Percentiles rank a stretch among this genome's conserved stretches.
These are phyloP conservation scores for Arthrocladium fulminans DNA, from an alignment of 2,329 filamentous ascomycete species.

Conservation along the genomic window DNA sequence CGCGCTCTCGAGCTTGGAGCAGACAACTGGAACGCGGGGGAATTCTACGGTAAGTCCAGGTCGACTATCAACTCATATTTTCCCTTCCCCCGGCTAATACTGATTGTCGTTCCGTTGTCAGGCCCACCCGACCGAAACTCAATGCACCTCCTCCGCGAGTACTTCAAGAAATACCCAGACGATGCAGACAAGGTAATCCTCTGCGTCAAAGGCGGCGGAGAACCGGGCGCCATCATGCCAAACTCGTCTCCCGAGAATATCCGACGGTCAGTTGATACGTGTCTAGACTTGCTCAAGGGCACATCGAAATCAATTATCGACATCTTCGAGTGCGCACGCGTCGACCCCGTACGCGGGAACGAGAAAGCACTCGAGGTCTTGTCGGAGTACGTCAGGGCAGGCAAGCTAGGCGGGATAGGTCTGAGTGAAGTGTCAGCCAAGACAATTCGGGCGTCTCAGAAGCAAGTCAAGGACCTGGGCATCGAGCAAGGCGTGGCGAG, in stretches of 20 bases:
- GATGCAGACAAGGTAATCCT: slow-evolving; percentile 55
- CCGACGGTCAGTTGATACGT: slow-evolving; percentile 51
- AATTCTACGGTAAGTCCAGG: slow-evolving; percentile 54
- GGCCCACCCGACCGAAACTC: slow-evolving; percentile 46
- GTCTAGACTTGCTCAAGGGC: slow-evolving; percentile 45
- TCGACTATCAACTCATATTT: no score
- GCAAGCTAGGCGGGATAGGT: slow-evolving; percentile 38
- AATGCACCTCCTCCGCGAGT: slow-evolving; percentile 50
- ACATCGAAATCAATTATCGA: slow-evolving; percentile 47
- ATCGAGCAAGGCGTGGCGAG: slow-evolving; percentile 35
- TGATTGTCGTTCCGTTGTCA: not conserved
- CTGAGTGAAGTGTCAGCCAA: slow-evolving; percentile 37
- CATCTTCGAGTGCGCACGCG: slow-evolving; percentile 51
- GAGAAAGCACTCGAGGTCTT: slow-evolving; percentile 38
- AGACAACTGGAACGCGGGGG: slow-evolving; percentile 54
- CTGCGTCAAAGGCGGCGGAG: slow-evolving; percentile 51
- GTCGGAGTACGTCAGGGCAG: slow-evolving; percentile 30
- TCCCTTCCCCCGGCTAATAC: no score
- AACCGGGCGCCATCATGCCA: slow-evolving; percentile 30
- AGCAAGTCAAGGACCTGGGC: slow-evolving; percentile 1
- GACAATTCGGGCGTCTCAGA: slow-evolving; percentile 34
- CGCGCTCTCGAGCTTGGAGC: slow-evolving; percentile 41
- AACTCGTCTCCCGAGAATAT: slow-evolving; percentile 49
- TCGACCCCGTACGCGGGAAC: slow-evolving; percentile 45
- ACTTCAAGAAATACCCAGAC: slow-evolving; percentile 56